Base-by-base conservation (phyloP, 2,329 filamentous ascomycete genomes). In the Boeremia lycopersici region DNA sequence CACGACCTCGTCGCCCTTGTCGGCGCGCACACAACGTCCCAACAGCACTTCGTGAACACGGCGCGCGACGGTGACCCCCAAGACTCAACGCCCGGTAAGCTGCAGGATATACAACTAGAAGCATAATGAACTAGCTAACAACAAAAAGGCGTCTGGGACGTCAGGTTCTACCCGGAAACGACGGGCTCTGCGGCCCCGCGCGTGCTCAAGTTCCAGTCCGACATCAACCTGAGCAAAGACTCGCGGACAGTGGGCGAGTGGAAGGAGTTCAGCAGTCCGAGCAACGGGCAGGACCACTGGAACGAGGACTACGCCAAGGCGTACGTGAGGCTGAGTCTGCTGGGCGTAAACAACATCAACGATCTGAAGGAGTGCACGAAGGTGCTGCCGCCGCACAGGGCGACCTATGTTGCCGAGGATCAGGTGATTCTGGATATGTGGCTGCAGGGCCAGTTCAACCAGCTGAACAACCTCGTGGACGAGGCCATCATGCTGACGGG, bases 311-410 rank as follows among this genome's bases (percentile, higher is more conserved):
- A 50, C n/a, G 25, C 77, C 81, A 36, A 36, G 34, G 34, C n/a
- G n/a, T 36, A 36, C 10, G 10, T 11, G n/a, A 13, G 34, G 15
- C 72, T 84, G 33, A 79, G 76, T 35, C 67, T 84, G 5, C 75
- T 85, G 15, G 82, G 82, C 2, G 81, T 84, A 13, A 75, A 80
- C 57, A 82, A 82, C 61, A 79, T 84, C 65, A 83, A 84, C 67
- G 61, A 71, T 7, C 67, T 84, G 46, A 79, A 74, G 4, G 81
- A 84, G 57, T 84, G 82, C 74, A 80, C 95, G 17, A 78, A 79
- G 61, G 79, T 79, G 4, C 70, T 84, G 13, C 81, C 70, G 2
- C 57, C 17, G 25, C 39, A 56, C 9, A 51, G 34, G 17, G 31
- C 38, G 7, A 42, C 17, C 5, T 65, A 66, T 45, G 53, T 35